These are phyloP conservation scores for Penicillium sp. DNA, from an alignment of 2,329 filamentous ascomycete genomes.

Conservation along the genomic window DNA sequence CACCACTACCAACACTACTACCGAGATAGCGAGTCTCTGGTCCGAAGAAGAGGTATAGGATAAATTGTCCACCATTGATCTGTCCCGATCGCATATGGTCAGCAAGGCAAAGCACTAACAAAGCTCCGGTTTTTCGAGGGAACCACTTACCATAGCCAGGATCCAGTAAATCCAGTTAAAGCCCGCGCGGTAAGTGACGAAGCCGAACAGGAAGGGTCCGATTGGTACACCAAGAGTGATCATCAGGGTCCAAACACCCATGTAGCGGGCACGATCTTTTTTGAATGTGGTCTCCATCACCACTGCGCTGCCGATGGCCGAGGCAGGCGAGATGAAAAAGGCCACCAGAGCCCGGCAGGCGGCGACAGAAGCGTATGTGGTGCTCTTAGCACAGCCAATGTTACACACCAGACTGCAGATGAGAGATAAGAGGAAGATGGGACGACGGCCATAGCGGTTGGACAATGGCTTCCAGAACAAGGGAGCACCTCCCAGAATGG, in stretches of 20 bases:
- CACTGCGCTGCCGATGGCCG: slow-evolving; percentile 60
- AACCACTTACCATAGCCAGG: slow-evolving; percentile 55
- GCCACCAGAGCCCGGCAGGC: slow-evolving; percentile 57
- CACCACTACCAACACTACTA: slow-evolving; percentile 32
- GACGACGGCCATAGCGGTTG: slow-evolving; percentile 58
- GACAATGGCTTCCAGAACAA: slow-evolving; percentile 63
- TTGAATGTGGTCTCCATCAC: slow-evolving; percentile 64
- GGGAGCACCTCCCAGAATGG: slow-evolving; percentile 57
- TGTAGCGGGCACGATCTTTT: slow-evolving; percentile 57
- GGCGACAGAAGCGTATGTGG: slow-evolving; percentile 54
- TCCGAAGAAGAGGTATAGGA: slow-evolving; percentile 60
- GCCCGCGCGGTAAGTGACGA: slow-evolving; percentile 57
- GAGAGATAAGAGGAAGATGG: slow-evolving; percentile 59
- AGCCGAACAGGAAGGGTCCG: slow-evolving; percentile 43
- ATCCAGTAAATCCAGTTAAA: slow-evolving; percentile 66
- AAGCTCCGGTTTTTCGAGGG: not conserved
- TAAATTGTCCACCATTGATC: slow-evolving; percentile 61
- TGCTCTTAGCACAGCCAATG: slow-evolving; percentile 58
- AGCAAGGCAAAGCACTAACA: slow-evolving; percentile 19
- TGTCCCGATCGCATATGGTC: slow-evolving; percentile 26
- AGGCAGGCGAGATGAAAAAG: slow-evolving; percentile 62
- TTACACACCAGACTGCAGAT: slow-evolving; percentile 57
- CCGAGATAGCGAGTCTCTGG: slow-evolving; percentile 60
- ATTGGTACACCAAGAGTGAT: slow-evolving; percentile 55
- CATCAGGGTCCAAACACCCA: slow-evolving; percentile 62